Base-by-base conservation (phyloP, 306 rosid genomes). In the Cicer bijugum region DNA sequence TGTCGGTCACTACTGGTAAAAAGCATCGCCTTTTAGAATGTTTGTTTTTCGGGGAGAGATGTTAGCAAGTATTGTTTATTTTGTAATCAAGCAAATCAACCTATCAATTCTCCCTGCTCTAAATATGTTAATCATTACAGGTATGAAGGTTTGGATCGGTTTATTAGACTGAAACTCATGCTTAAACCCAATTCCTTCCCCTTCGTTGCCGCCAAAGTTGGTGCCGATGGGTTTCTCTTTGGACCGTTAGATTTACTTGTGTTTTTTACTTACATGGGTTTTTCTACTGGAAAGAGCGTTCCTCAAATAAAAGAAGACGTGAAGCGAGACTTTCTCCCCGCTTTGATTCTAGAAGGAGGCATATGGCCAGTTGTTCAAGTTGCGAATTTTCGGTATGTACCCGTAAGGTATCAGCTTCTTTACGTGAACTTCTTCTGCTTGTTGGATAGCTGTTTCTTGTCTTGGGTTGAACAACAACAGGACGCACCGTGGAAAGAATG, bases 401-500 rank as follows among this genome's bases (percentile, higher is more conserved):
- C 97, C 4, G 98, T 90, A 69, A 87, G 93, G 76, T 89, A 93
- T 78, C 98, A 93, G 69, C 98, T 93, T 56, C 98, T 93, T 23
- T 90, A 93, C 77, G 96, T 89, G 55, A 93, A 90, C 78, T 60
- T 89, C 70, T 93, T 93, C 88, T 89, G 97, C 92, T 76, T 91
- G 71, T 69, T 93, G 86, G 98, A 93, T 82, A 93, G 98, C 64
- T 88, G 92, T 40, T 90, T 93, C 82, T 87, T 93, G 86, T 93
- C 98, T 64, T 93, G 98, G 98, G 55, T 93, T 48, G 98, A 93
- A 83, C 98, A 93, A 80, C 98, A 93, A 82, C 81, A 89, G 63
- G 96, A 90, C 66, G 98, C 98, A 44, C 85, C 91, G 43, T 93
- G 97, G 98, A 93, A 93, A 89, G 82, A 90, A 67, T 89, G 97